These are phyloP conservation scores for Evernia prunastri DNA, from an alignment of 495 filamentous ascomycete genomes.

Conservation along the genomic window DNA sequence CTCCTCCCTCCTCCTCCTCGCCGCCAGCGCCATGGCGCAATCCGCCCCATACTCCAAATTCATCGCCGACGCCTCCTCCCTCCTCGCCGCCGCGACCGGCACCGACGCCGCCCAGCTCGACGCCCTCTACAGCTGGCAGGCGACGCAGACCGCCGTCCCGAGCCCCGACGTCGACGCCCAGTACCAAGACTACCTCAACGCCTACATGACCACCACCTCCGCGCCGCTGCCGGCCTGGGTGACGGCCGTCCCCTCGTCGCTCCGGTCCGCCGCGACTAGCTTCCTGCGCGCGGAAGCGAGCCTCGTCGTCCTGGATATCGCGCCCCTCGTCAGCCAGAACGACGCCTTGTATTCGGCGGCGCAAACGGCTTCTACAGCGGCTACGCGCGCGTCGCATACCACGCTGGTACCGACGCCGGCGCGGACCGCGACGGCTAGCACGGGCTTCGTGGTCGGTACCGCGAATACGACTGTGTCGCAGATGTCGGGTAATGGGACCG, in stretches of 20 bases:
- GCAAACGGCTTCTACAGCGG: neutral
- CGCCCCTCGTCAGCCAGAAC: neutral
- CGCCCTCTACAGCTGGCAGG: neutral
- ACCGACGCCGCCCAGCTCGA: neutral
- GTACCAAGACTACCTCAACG: neutral
- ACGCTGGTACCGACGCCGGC: neutral
- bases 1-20: neutral
- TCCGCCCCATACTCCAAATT: constrained; percentile 1
- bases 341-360: neutral
- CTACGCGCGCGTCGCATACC: neutral
- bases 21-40: neutral
- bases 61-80: neutral
- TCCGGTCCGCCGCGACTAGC: neutral
- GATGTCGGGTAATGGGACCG: neutral
- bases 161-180: neutral
- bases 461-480: neutral
- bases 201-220: neutral
- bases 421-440: neutral
- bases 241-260: neutral
- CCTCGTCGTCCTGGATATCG: neutral
- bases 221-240: neutral
- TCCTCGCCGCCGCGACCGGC: neutral
- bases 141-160: constrained; percentile 2
- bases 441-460: neutral
- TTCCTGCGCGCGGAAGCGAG: neutral